phyloP scores from a whole-genome alignment of 139 green algal genomes.

The Pleodorina starrii region DNA sequence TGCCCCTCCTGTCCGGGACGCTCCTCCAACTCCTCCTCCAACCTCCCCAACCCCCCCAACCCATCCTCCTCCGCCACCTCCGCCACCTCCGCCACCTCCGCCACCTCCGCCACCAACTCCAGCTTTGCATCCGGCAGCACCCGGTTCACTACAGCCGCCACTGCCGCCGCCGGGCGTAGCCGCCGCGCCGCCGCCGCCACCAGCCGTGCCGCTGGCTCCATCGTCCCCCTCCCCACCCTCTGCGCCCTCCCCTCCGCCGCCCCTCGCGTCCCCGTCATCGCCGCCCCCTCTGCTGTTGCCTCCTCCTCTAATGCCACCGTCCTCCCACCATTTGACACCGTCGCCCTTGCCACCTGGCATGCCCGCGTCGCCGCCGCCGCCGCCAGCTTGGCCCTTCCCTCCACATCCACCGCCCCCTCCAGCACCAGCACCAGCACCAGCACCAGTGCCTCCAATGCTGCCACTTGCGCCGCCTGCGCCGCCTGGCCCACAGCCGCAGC shows the following conservation, averaged over 20 bases:
- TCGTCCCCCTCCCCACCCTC: background rate
- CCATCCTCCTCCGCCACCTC: too few species aligned
- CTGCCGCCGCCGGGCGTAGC: background rate
- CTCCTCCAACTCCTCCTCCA: too few species aligned
- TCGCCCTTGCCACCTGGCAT: too few species aligned
- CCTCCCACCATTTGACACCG: background rate
- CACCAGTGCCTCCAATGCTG: background rate
- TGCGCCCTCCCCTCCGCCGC: background rate
- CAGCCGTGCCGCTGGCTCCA: background rate
- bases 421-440: background rate
- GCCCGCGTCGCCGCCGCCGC: background rate
- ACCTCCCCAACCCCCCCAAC: too few species aligned
- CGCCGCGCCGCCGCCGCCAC: background rate
- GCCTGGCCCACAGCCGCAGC: too few species aligned
- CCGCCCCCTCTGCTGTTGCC: background rate
- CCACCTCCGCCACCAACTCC: too few species aligned
- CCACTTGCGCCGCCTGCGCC: background rate
- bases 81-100: too few species aligned
- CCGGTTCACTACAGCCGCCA: too few species aligned
- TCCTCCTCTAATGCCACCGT: background rate
- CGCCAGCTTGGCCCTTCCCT: background rate
- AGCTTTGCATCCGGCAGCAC: too few species aligned
- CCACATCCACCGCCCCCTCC: background rate
- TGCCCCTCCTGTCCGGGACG: too few species aligned
- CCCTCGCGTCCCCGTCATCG: background rate